Base-by-base conservation (phyloP, 345 rosid genomes). In the Iberis pinnata region DNA sequence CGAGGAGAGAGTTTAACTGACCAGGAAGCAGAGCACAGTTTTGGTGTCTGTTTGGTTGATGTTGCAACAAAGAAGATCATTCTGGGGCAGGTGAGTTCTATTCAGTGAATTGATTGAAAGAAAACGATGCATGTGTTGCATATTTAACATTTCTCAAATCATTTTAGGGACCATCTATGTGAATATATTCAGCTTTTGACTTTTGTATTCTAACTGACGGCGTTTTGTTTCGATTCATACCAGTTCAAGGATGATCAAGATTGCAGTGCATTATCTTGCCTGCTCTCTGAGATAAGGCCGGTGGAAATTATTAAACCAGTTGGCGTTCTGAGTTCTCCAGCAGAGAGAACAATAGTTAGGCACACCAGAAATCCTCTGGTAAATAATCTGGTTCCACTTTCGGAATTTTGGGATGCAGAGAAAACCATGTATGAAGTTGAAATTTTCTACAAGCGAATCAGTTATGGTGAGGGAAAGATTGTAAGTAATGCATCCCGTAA, bases 261-360 rank as follows among this genome's bases (percentile, higher is more conserved):
- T 50, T 88, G 96, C 74, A 81, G 80, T 70, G 77, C 72, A 11
- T 68, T 92, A 62, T 83, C 83, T 68, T 69, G 86, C 65, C 68
- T 92, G 47, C 76, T 92, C 59, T 76, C 96, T 53, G 90, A 92
- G 78, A 51, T 83, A 50, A 83, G 90, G 68, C 98, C 97, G 1
- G 98, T 85, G 59, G 98, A 92, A 79, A 78, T 92, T 43, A 81
- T 92, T 43, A 92, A 85, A 74, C 95, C 95, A 66, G 75, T 78
- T 58, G 78, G 78, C 27, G 6, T 58, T 52, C 78, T 92, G 47
- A 81, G 95, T 60, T 58, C 79, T 69, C 85, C 78, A 73, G 74
- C 90, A 41, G 95, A 92, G 77, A 80, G 69, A 63, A 83, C 77
- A 42, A 62, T 92, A 43, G 41, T 72, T 65, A 80, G 97, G 71